A percentile compares a stretch with the other conserved stretches of the same genome.
phyloP scores from a whole-genome alignment of 768 basidiomycete genomes.

The Hypsizygus marmoreus region DNA sequence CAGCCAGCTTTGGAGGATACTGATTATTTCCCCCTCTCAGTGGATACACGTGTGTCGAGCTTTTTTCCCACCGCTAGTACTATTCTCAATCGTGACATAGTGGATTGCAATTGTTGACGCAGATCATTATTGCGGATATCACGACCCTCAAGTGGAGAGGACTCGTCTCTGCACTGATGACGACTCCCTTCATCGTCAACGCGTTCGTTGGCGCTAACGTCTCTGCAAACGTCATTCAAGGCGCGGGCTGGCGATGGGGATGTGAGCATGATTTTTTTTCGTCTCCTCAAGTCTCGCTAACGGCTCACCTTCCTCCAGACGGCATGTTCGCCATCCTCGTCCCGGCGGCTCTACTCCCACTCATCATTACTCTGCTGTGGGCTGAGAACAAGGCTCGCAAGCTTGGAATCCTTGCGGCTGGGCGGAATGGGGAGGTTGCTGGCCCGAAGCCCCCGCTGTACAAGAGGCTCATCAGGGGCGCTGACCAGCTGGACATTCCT shows the following conservation, averaged over 20 bases:
- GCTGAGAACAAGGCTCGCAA: constrained; percentile 50
- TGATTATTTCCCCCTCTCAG: constrained; percentile 35
- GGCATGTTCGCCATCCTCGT: constrained; percentile 62
- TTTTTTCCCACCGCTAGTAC: constrained; percentile 15
- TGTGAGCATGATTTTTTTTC: constrained; percentile 41
- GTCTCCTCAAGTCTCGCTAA: constrained; percentile 2
- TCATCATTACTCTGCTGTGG: constrained; percentile 58
- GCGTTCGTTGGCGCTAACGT: constrained; percentile 68
- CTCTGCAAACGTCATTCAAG: constrained; percentile 41
- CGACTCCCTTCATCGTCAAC: constrained; percentile 60
- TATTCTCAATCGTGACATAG: constrained; percentile 27
- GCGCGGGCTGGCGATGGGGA: constrained; percentile 68
- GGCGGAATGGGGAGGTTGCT: neutral
- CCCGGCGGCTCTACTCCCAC: constrained; percentile 49
- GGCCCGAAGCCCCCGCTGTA: constrained; percentile 11
- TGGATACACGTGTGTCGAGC: constrained; percentile 55
- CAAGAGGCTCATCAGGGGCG: constrained; percentile 23
- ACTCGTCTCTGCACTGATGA: constrained; percentile 35
- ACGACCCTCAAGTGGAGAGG: constrained; percentile 61
- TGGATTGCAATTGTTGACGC: constrained; percentile 64
- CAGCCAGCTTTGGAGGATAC: constrained; percentile 14
- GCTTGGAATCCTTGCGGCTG: constrained; percentile 25
- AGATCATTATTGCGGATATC: constrained; percentile 64
- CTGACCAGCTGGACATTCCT: constrained; percentile 45
- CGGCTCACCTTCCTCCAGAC: constrained; percentile 40